Base-by-base conservation (phyloP, 2,329 filamentous ascomycete genomes). In the Leptographium procerum region DNA sequence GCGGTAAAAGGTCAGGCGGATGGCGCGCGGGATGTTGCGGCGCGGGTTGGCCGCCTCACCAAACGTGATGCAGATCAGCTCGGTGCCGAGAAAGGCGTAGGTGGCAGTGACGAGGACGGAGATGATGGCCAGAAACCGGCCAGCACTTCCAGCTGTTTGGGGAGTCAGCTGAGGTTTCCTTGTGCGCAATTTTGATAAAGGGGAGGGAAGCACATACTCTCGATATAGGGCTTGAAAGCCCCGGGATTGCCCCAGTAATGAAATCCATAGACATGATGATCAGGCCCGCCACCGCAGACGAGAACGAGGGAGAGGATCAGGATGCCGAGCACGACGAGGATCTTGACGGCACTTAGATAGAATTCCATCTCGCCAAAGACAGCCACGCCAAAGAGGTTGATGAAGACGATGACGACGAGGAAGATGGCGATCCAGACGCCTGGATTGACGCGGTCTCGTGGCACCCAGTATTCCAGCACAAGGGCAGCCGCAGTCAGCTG, bases 361-460 rank as follows among this genome's bases (percentile, higher is more conserved):
- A 78, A 77, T 56, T 78, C 75, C 11, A 73, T 70, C 61, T 78
- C 75, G 52, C 59, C 59, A 50, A 58, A 60, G 48, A 60, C 52
- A 8, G 64, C 65, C 33, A 78, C 73, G 48, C 87, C 86, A 43
- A 91, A 69, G 67, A 88, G 83, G 70, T 91, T 91, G 66, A 86
- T 68, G 1, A 75, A 74, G 0, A 84, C 86, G 66, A 91, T 86
- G 36, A 86, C 68, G 34, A 84, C 77, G 80, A 86, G 89, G 72
- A 91, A 91, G 57, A 90, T 74, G 45, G 79, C 79, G 65, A 91
- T 89, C 71, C 86, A 88, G 63, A 91, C 85, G 59, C 79, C 87
- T 57, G 89, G 82, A 65, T 76, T 84, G 60, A 90, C 71, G 24
- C 70, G 68, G 1, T 73, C 62, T 58, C 83, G 76, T 34, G 74